Evolutionary conservation across 768 basidiomycete genomes (phyloP).

Genomic region (Baorangia bicolor): DNA sequence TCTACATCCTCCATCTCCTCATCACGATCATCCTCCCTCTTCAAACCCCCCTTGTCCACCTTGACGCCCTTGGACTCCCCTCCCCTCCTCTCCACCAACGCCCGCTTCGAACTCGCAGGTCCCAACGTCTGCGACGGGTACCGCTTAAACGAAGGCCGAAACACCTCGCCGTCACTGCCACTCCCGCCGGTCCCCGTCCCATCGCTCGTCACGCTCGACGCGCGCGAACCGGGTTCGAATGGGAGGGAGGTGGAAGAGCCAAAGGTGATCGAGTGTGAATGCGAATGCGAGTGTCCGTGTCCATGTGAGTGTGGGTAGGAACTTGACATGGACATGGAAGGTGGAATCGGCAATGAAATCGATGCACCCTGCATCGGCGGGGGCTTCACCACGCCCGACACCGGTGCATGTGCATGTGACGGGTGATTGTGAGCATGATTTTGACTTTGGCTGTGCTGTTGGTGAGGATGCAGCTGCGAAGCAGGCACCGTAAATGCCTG

Average conservation of each 20-base stretch:
- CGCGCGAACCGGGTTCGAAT: conserved; percentile 27
- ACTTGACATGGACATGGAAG: conserved; percentile 15
- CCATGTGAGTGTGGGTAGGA: background rate
- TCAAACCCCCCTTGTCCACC: background rate
- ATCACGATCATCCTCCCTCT: background rate
- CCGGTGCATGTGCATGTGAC: background rate
- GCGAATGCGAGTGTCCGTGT: background rate
- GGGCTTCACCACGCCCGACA: conserved; percentile 17
- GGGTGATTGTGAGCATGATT: background rate
- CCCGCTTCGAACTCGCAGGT: conserved; percentile 55
- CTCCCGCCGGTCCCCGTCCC: conserved; percentile 32
- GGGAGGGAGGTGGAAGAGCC: conserved; percentile 13
- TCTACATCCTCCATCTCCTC: background rate
- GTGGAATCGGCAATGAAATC: conserved; percentile 36
- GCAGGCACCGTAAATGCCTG: conserved; percentile 38
- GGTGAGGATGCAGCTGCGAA: conserved; percentile 2
- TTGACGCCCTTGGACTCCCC: conserved; percentile 16
- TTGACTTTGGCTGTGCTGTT: no score
- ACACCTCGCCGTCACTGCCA: conserved; percentile 31
- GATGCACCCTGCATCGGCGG: conserved; percentile 29
- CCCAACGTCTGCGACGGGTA: conserved; percentile 73
- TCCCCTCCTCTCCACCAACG: conserved; percentile 37
- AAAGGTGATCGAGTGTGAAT: conserved; percentile 2
- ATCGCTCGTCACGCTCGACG: conserved; percentile 33
- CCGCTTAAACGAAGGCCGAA: conserved; percentile 69